These are phyloP conservation scores for Suhomyces terraborum DNA, from an alignment of 1,139 yeast species.

Conservation along the genomic window DNA sequence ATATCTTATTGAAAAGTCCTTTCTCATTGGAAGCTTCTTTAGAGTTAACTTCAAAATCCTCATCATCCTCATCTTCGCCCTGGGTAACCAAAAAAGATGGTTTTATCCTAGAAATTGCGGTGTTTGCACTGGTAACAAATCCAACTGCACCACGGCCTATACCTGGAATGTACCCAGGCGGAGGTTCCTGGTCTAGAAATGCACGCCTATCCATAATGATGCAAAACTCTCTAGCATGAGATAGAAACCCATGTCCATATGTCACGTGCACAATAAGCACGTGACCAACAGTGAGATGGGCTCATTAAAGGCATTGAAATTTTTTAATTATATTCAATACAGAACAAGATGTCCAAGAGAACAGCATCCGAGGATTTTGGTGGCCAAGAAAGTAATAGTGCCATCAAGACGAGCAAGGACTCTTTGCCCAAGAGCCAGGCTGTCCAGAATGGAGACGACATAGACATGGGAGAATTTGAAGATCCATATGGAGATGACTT, in stretches of 20 bases:
- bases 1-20: slow-evolving; percentile 31
- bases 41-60: slow-evolving; percentile 22
- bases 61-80: slow-evolving; percentile 30
- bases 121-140: slow-evolving; percentile 79
- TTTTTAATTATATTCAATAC: slow-evolving; percentile 4
- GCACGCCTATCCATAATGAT: slow-evolving; percentile 50
- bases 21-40: slow-evolving; percentile 23
- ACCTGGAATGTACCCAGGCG: slow-evolving; percentile 90
- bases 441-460: slow-evolving; percentile 33
- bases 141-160: slow-evolving; percentile 96
- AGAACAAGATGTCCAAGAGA: slow-evolving; percentile 62
- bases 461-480: slow-evolving; percentile 87
- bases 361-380: slow-evolving; percentile 43
- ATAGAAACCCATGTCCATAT: too few relatives aligned
- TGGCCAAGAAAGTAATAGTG: slow-evolving; percentile 27
- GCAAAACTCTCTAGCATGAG: too few relatives aligned
- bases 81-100: slow-evolving; percentile 39
- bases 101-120: slow-evolving; percentile 52
- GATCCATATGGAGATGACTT: slow-evolving; percentile 95
- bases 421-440: slow-evolving; percentile 20
- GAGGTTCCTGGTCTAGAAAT: slow-evolving; percentile 87
- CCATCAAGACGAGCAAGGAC: slow-evolving; percentile 23
- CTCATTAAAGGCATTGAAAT: slow-evolving; percentile 5
- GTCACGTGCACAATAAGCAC: neutral
- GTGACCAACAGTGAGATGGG: slow-evolving; percentile 5